Conservation (phyloP, 148 eudicot species). For the Silene uniflora region DNA sequence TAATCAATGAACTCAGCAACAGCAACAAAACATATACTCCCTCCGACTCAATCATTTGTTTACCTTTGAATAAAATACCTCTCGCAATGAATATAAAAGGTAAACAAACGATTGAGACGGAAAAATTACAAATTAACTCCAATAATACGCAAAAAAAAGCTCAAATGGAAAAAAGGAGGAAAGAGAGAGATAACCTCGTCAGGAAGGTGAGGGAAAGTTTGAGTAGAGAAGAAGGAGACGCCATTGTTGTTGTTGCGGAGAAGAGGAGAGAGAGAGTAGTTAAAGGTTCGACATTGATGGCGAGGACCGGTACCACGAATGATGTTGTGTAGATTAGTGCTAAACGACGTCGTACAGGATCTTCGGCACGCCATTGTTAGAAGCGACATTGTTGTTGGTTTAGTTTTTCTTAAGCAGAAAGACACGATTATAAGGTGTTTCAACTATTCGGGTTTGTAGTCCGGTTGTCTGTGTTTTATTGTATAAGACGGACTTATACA, state of each 20-base stretch:
- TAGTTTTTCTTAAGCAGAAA: background rate
- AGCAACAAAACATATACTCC: background rate
- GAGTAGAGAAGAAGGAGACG: background rate
- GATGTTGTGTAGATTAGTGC: background rate
- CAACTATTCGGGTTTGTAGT: too few species aligned
- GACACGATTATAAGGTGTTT: too few species aligned
- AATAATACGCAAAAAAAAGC: background rate
- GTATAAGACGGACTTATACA: too few species aligned
- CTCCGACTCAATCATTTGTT: background rate
- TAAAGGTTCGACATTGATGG: background rate
- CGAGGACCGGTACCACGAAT: background rate
- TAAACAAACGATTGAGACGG: background rate
- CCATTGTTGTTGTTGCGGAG: background rate
- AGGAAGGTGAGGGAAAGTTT: constrained; percentile 6
- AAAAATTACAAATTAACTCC: background rate
- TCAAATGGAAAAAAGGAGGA: background rate
- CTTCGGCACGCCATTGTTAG: constrained; percentile 5
- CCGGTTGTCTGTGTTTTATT: too few species aligned
- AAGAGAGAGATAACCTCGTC: background rate
- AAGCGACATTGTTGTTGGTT: background rate
- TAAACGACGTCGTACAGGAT: constrained; percentile 11
- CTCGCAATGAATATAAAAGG: background rate
- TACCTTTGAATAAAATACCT: too few species aligned
- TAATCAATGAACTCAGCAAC: background rate
- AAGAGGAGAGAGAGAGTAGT: constrained; percentile 2